Percentiles rank a stretch among this genome's conserved stretches.
Conservation (phyloP, 192 early-diverging fungal species). For the Pilobolus umbonatus region DNA sequence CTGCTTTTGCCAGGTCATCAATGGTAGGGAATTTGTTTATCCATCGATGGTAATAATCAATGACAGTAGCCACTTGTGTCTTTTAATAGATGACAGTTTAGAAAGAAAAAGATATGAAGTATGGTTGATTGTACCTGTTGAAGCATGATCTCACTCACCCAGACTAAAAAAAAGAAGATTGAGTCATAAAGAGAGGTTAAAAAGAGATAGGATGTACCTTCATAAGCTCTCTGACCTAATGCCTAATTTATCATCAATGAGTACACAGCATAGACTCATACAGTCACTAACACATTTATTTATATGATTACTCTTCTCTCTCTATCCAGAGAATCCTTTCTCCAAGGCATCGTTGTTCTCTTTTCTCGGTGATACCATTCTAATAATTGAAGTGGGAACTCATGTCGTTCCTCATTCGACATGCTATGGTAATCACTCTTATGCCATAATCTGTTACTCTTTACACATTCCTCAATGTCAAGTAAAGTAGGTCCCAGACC, state of each 20-base stretch:
- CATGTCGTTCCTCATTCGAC: conserved; percentile 5
- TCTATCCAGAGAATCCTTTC: conserved; percentile 31
- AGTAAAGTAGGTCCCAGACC: not conserved
- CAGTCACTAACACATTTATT: not conserved
- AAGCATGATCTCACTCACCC: conserved; percentile 84
- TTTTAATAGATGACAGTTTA: conserved; percentile 16
- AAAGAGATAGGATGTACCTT: conserved; percentile 25
- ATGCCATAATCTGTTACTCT: conserved; percentile 12
- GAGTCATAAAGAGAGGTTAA: not conserved
- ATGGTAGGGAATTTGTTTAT: conserved; percentile 69
- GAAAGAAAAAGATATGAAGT: not conserved
- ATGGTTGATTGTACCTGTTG: conserved; percentile 42
- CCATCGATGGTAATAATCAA: conserved; percentile 65
- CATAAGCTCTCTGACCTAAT: conserved; percentile 41
- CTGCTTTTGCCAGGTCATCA: conserved; percentile 56
- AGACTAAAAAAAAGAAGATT: conserved; percentile 37
- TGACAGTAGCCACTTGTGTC: conserved; percentile 71
- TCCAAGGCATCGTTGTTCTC: conserved; percentile 60
- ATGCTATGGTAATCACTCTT: conserved; percentile 35
- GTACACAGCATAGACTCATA: too few relatives aligned
- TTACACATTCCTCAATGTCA: conserved; percentile 13
- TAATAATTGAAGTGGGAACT: conserved; percentile 42
- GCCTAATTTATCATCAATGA: conserved; percentile 3
- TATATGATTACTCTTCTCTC: not conserved
- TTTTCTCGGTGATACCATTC: conserved; percentile 59